Percentiles rank a stretch among this genome's conserved stretches.
These are phyloP conservation scores for Phytophthora nicotianae DNA, from an alignment of 352 stramenopile genomes.

Conservation along the genomic window DNA sequence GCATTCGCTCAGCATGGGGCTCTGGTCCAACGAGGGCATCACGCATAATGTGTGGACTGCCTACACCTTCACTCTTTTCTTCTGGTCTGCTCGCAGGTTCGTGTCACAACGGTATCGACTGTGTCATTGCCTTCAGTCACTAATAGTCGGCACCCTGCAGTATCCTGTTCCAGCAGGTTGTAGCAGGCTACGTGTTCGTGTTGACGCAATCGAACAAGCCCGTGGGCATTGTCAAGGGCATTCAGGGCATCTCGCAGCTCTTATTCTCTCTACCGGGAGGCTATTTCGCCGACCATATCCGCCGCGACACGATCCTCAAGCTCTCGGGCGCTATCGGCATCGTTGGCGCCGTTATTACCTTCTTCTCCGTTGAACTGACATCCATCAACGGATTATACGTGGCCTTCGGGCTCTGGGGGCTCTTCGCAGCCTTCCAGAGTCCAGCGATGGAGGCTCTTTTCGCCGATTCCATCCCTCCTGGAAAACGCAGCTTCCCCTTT, in stretches of 20 bases:
- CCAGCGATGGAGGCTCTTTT: conserved; percentile 78
- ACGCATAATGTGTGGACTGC: conserved; percentile 68
- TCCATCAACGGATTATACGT: conserved; percentile 60
- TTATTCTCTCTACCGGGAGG: conserved; percentile 71
- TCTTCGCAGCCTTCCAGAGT: conserved; percentile 73
- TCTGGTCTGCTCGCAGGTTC: conserved; percentile 67
- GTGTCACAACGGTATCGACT: background rate
- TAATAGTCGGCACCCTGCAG: conserved; percentile 19
- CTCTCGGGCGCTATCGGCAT: conserved; percentile 63
- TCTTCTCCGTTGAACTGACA: conserved; percentile 54
- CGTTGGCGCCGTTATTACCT: conserved; percentile 51
- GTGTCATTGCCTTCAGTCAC: background rate
- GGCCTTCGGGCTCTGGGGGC: conserved; percentile 67
- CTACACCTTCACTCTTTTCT: conserved; percentile 81
- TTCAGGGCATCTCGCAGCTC: conserved; percentile 82
- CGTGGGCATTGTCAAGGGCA: conserved; percentile 82
- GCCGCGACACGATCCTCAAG: conserved; percentile 70
- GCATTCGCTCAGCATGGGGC: conserved; percentile 15
- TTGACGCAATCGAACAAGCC: conserved; percentile 77
- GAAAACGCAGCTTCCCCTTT: conserved; percentile 69
- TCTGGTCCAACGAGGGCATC: conserved; percentile 25
- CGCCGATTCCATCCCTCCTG: conserved; percentile 74
- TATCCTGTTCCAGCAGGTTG: conserved; percentile 82
- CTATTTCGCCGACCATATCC: conserved; percentile 71
- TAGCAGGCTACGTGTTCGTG: conserved; percentile 80